Percentiles rank a stretch among this genome's conserved stretches.
These are phyloP conservation scores for Cytospora mali DNA, from an alignment of 2,329 filamentous ascomycete species.

Conservation along the genomic window DNA sequence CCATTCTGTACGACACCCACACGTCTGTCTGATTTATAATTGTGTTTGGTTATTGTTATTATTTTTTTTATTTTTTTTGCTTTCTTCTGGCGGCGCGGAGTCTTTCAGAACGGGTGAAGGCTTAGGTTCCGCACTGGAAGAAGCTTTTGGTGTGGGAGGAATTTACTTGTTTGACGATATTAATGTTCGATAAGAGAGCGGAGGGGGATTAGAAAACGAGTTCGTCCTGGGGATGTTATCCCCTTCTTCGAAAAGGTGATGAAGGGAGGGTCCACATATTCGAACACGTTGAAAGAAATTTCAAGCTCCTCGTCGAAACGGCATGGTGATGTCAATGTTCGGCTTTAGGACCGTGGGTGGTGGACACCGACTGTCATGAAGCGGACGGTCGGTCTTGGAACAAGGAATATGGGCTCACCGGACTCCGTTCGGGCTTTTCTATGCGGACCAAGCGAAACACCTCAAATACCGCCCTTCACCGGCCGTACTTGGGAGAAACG, in stretches of 20 bases:
- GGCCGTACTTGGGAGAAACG: not conserved
- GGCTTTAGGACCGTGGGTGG: not conserved
- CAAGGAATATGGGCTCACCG: not conserved
- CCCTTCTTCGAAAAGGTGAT: not conserved
- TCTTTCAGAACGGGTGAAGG: slow-evolving; percentile 7
- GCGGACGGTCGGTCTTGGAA: not conserved
- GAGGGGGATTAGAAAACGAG: not conserved
- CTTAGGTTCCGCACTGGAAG: slow-evolving; percentile 9
- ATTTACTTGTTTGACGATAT: slow-evolving; percentile 11
- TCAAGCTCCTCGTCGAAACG: not conserved
- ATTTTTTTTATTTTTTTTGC: slow-evolving; percentile 12
- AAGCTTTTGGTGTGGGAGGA: slow-evolving; percentile 4
- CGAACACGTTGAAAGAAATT: not conserved
- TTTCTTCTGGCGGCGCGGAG: slow-evolving; percentile 20
- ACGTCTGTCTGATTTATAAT: not conserved
- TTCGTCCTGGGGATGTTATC: not conserved
- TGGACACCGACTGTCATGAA: not conserved
- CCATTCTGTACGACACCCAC: slow-evolving; percentile 20
- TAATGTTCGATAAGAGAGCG: slow-evolving; percentile 3
- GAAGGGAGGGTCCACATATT: not conserved
- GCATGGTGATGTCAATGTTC: not conserved
- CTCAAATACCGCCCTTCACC: not conserved
- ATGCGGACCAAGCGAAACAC: not conserved
- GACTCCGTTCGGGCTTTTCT: not conserved
- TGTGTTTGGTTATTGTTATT: too few relatives aligned